phyloP scores from a whole-genome alignment of 2,329 filamentous ascomycete species.

The Ceratocystis ficicola region DNA sequence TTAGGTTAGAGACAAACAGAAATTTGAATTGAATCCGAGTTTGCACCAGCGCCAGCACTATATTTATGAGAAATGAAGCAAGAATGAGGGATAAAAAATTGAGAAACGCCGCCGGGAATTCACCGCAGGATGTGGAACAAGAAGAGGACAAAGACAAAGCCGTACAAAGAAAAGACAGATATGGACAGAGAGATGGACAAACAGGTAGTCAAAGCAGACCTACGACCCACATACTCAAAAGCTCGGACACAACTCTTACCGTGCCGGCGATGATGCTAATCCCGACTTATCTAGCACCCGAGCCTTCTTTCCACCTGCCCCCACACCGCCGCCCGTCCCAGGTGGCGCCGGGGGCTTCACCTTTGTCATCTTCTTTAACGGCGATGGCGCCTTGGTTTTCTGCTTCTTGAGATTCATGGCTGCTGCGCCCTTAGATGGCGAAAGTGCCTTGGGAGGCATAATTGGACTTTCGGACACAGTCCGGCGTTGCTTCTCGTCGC shows the following conservation, averaged over 20 bases:
- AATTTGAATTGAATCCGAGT: neutral
- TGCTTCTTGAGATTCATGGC: conserved; percentile 32
- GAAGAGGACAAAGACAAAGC: conserved; percentile 23
- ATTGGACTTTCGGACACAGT: conserved; percentile 28
- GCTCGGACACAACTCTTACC: neutral
- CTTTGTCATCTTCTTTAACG: conserved; percentile 26
- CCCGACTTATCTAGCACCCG: conserved; percentile 44
- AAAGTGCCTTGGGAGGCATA: conserved; percentile 30
- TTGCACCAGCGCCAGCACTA: neutral
- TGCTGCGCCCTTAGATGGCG: conserved; percentile 22
- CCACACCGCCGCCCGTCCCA: neutral
- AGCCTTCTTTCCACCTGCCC: conserved; percentile 30
- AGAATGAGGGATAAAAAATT: conserved; percentile 19
- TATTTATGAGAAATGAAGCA: conserved; percentile 13
- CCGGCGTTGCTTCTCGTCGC: conserved; percentile 28
- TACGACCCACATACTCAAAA: neutral
- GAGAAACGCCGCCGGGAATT: conserved; percentile 14
- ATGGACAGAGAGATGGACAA: neutral
- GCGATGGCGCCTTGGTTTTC: conserved; percentile 27
- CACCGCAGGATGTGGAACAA: too few species aligned
- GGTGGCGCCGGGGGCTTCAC: conserved; percentile 32
- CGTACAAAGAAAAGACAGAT: neutral
- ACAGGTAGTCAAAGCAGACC: neutral
- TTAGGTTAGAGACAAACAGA: neutral
- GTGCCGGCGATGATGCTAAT: conserved; percentile 37